Percentiles rank a stretch among this genome's conserved stretches.
Evolutionary conservation across 2,329 filamentous ascomycete species (phyloP).

Genomic region (Periconia sp.): DNA sequence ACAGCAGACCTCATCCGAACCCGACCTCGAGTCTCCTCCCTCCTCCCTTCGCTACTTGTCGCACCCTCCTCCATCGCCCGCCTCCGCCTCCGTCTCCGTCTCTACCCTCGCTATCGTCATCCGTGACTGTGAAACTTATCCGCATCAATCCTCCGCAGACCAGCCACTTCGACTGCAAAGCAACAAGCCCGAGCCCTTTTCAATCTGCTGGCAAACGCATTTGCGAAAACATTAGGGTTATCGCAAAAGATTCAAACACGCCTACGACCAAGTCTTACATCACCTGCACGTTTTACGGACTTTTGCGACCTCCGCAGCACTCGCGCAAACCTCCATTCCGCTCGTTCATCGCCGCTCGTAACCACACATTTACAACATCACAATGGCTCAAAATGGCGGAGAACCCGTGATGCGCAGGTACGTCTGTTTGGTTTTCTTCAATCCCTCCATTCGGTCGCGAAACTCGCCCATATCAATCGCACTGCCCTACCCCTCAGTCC

Average conservation of each 20-base stretch:
- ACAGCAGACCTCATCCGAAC: constrained; percentile 3
- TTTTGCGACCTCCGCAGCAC: neutral
- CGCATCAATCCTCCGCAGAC: neutral
- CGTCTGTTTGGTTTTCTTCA: constrained; percentile 29
- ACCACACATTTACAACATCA: constrained; percentile 5
- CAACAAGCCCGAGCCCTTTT: neutral
- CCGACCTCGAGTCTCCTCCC: neutral
- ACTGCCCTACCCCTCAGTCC: constrained; percentile 1
- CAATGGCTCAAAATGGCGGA: constrained; percentile 44
- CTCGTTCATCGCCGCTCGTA: neutral
- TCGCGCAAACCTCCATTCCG: neutral
- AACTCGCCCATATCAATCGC: neutral
- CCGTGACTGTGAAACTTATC: neutral
- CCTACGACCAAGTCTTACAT: neutral
- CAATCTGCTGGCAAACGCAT: neutral
- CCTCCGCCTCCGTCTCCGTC: neutral
- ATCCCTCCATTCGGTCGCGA: constrained; percentile 4
- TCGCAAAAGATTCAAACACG: neutral
- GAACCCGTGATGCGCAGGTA: constrained; percentile 69
- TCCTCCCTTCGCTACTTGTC: constrained; percentile 1
- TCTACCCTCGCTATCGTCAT: neutral
- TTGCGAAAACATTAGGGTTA: neutral
- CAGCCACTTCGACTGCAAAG: neutral
- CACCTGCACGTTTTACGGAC: neutral
- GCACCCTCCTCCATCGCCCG: neutral